These are phyloP conservation scores for Leccinum olivaceopallidum DNA, from an alignment of 768 basidiomycete species.

Conservation along the genomic window DNA sequence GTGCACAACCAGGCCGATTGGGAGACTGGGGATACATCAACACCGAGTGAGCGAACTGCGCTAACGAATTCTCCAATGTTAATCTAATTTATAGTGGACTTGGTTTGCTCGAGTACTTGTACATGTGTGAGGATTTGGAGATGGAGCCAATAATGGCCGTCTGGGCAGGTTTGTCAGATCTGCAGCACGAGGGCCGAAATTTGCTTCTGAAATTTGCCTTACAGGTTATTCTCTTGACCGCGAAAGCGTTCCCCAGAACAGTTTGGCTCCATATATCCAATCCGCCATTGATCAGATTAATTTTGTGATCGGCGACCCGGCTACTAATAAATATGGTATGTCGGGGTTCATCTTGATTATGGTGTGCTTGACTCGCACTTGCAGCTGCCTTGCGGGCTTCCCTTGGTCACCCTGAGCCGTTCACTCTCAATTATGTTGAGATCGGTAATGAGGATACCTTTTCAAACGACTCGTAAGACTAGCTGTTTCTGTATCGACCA, in stretches of 20 bases:
- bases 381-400: slow-evolving; percentile 53
- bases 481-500: no score
- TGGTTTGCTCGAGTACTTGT: slow-evolving; percentile 56
- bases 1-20: slow-evolving; percentile 40
- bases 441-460: slow-evolving; percentile 62
- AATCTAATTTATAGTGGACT: slow-evolving; percentile 42
- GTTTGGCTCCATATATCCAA: slow-evolving; percentile 52
- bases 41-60: slow-evolving; percentile 46
- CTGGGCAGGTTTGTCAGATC: slow-evolving; percentile 45
- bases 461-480: slow-evolving; percentile 29
- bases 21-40: slow-evolving; percentile 66
- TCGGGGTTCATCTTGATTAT: slow-evolving; percentile 14
- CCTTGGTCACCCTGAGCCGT: slow-evolving; percentile 55
- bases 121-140: slow-evolving; percentile 54
- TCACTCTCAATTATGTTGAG: slow-evolving; percentile 49
- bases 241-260: slow-evolving; percentile 42
- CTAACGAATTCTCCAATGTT: background rate
- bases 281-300: slow-evolving; percentile 62
- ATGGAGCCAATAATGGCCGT: slow-evolving; percentile 65
- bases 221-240: slow-evolving; percentile 53
- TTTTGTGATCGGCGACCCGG: slow-evolving; percentile 58
- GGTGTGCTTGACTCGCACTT: background rate
- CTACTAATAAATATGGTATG: slow-evolving; percentile 37
- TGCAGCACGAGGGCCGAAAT: slow-evolving; percentile 3
- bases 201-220: background rate